Conservation (phyloP, 116 monocot genomes). For the Thalassia testudinum region DNA sequence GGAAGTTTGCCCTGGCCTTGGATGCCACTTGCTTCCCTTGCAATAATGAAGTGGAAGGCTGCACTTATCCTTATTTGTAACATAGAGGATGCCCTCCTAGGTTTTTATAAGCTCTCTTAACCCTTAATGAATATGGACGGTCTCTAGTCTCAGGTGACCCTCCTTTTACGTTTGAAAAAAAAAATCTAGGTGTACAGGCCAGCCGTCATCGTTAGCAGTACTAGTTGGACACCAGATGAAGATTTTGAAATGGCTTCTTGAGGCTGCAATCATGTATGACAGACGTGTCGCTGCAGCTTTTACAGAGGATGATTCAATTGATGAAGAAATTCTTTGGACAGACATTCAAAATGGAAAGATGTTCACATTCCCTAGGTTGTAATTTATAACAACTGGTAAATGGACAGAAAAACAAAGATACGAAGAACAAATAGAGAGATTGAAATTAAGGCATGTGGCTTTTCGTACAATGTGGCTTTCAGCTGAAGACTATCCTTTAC, state of each 20-base stretch:
- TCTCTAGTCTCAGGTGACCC: no score
- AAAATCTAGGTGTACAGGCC: no score
- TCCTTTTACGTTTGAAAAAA: no score
- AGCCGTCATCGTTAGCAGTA: conserved; percentile 90
- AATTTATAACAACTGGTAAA: conserved; percentile 90
- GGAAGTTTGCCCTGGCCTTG: no score
- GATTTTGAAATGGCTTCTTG: conserved; percentile 88
- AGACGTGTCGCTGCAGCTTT: no score
- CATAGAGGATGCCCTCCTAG: no score
- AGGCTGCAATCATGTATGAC: conserved; percentile 92
- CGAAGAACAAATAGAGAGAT: conserved; percentile 58
- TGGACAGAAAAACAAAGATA: conserved; percentile 81
- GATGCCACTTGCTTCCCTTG: no score
- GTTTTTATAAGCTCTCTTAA: no score
- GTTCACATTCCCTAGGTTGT: conserved; percentile 65
- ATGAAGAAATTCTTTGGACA: conserved; percentile 56
- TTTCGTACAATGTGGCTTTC: conserved; percentile 95
- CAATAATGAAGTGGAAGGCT: no score
- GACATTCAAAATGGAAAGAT: no score
- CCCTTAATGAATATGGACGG: no score
- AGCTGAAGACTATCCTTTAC: conserved; percentile 80
- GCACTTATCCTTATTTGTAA: no score
- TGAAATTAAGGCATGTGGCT: conserved; percentile 70
- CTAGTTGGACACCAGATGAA: conserved; percentile 98
- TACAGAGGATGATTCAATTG: conserved; percentile 62